Evolutionary conservation across 164 flowering plant genomes (phyloP), one percentile per base, ranked within the genome.

Genomic region (Malania oleifera): DNA sequence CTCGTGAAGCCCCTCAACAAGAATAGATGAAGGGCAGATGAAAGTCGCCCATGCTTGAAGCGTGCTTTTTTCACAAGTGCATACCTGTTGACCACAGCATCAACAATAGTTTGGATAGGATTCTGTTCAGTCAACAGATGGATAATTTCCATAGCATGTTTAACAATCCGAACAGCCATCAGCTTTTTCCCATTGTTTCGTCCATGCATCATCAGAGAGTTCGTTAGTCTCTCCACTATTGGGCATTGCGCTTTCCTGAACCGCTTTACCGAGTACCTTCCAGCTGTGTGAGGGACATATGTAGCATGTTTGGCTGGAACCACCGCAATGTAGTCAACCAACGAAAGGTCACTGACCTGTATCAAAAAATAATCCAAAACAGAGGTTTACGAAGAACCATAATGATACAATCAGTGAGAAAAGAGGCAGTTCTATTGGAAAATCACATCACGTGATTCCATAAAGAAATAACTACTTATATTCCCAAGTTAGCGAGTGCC

Each of bases 201-300:
- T 10, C 79, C 79, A 14, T 75, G 79, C 79, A 75, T 75, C 79
- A 75, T 75, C 11, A 75, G 76, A 10, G 79, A 75, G 57, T 75
- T 75, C 19, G 76, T 72, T 50, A 75, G 40, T 60, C 79, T 69
- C 64, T 75, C 79, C 26, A 75, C 67, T 50, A 75, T 75, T 19
- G 76, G 79, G 64, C 79, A 75, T 45, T 75, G 79, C 7, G 79
- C 79, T 67, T 75, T 75, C 51, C 79, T 67, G 67, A 75, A 75
- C n/a, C 79, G 66, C 60, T 69, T 75, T 3, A 53, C 76, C 27
- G 75, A 73, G 57, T 75, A 75, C 55, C 79, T 66, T 7, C 79
- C 79, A 43, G 76, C 79, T 19, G 79, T 75, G 62, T 75, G 76
- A 17, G 79, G 79, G 49, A 75, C 69, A 54, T 55, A 75, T 0